A percentile compares a stretch with the other conserved stretches of the same genome.
Evolutionary conservation across 2,329 filamentous ascomycete species (phyloP).

Genomic region (Thelonectria olida): DNA sequence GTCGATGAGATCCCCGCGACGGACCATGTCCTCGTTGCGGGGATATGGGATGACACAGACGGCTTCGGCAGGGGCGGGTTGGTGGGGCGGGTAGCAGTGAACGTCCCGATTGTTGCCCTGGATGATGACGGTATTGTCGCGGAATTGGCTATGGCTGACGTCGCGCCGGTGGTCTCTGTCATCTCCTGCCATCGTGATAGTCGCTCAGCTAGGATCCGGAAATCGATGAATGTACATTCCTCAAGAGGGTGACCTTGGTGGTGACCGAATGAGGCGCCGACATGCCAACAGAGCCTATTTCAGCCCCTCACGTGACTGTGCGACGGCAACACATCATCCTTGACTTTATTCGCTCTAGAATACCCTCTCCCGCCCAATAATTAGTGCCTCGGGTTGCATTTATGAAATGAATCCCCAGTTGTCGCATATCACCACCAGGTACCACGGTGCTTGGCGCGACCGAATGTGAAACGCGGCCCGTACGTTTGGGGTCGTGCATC

Average conservation of each 20-base stretch:
- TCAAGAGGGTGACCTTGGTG: background rate
- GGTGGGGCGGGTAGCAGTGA: constrained; percentile 1
- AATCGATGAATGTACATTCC: background rate
- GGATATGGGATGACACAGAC: constrained; percentile 33
- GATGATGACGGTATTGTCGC: background rate
- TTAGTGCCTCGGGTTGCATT: background rate
- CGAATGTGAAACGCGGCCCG: too few species aligned
- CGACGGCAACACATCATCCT: background rate
- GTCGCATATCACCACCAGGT: too few species aligned
- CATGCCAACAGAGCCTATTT: background rate
- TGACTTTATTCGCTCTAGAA: background rate
- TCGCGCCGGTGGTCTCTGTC: background rate
- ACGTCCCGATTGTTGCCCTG: constrained; percentile 14
- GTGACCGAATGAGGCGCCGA: background rate
- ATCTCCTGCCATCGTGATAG: background rate
- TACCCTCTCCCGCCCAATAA: background rate
- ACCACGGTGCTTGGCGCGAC: too few species aligned
- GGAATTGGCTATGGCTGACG: background rate
- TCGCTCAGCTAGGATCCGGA: background rate
- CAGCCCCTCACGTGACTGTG: constrained; percentile 1
- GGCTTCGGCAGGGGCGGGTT: constrained; percentile 5
- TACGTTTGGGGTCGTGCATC: too few species aligned
- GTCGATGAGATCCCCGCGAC: constrained; percentile 30
- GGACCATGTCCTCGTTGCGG: constrained; percentile 38
- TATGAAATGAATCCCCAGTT: background rate